phyloP scores from a whole-genome alignment of 306 rosid genomes.

The Hippophae gyantsensis region DNA sequence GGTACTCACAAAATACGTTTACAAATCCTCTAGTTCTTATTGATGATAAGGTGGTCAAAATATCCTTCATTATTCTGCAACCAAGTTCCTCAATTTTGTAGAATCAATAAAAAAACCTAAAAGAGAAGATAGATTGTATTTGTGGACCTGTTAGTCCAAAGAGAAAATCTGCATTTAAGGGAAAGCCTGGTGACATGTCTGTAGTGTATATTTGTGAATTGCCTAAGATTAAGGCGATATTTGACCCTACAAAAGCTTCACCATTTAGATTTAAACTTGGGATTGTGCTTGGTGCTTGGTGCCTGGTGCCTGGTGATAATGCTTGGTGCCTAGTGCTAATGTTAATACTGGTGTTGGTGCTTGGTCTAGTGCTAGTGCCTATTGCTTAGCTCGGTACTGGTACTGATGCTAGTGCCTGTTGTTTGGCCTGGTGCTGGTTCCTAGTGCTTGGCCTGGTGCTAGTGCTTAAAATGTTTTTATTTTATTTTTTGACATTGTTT shows the following conservation, averaged over 20 bases:
- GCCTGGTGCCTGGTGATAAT: too few relatives aligned
- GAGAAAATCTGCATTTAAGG: slow-evolving; percentile 15
- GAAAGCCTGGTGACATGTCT: slow-evolving; percentile 79
- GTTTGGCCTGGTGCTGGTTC: too few relatives aligned
- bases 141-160: slow-evolving; percentile 24
- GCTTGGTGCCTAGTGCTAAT: too few relatives aligned
- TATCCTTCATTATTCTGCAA: slow-evolving; percentile 62
- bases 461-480: too few relatives aligned
- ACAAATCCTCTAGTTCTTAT: slow-evolving; percentile 60
- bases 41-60: slow-evolving; percentile 77
- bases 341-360: too few relatives aligned
- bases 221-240: slow-evolving; percentile 80
- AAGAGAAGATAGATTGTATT: slow-evolving; percentile 19
- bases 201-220: slow-evolving; percentile 83
- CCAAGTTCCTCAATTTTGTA: slow-evolving; percentile 23
- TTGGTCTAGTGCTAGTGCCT: too few relatives aligned
- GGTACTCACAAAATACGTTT: slow-evolving; percentile 64
- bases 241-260: slow-evolving; percentile 63
- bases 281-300: not conserved
- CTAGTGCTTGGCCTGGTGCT: too few relatives aligned
- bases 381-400: too few relatives aligned
- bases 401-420: too few relatives aligned
- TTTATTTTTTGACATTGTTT: too few relatives aligned
- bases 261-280: slow-evolving; percentile 74
- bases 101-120: slow-evolving; percentile 19